Base-by-base conservation (phyloP, 805 yeast genomes). In the Millerago galiae region DNA sequence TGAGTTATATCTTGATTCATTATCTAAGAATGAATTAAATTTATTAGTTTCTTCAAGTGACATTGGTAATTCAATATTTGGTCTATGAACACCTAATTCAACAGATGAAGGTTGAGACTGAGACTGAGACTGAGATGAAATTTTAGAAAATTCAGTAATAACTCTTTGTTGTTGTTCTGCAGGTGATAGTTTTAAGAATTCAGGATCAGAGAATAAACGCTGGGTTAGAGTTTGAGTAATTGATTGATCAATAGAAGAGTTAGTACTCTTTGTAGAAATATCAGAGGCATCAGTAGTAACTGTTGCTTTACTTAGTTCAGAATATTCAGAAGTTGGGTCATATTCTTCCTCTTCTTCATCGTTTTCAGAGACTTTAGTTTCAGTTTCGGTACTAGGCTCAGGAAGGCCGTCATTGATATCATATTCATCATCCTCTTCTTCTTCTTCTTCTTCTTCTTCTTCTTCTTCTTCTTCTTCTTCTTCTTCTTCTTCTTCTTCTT, bases 41-140 rank as follows among this genome's bases (percentile, higher is more conserved):
- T 70, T 69, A 3, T 58, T 61, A 16, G 66, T 63, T 56, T 83
- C 95, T 31, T 68, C 74, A 0, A 61, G 58, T 1, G 77, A 60
- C 77, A 82, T 73, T 10, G 83, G 81, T 2, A 60, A 50, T 12
- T 72, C 66, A 32, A 83, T 59, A 52, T 81, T 79, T 1, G 87
- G 83, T 55, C 89, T 70, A 43, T 53, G 59, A 16, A 50, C 43
- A 48, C 65, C 60, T 50, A 59, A 28, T 60, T 61, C 44, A 54
- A 52, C 37, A 44, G 53, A 59, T 60, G 42, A 45, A 11, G 26
- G 18, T 32, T 29, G 34, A 48, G 24, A 51, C 48, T 34, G 41
- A 24, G 38, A 32, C 30, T 29, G 34, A 48, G 24, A 51, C 48
- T 34, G 41, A 24, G 38, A 32, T 17, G 34, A 55, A 47, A 61